These are phyloP conservation scores for Sporothrix globosa DNA, from an alignment of 2,329 filamentous ascomycete species.

Conservation along the genomic window DNA sequence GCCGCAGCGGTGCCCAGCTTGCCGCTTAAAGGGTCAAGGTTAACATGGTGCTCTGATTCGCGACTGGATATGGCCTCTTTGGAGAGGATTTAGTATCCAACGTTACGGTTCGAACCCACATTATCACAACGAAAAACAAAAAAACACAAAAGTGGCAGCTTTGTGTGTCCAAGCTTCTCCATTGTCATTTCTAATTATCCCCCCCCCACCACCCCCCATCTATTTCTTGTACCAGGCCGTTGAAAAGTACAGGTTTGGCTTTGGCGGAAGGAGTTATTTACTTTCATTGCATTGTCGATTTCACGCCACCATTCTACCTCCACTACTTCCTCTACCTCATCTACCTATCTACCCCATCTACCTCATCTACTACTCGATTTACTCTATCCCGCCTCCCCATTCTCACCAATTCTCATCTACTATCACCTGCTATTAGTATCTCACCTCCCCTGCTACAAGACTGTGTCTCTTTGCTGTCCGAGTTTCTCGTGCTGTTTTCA, in stretches of 20 bases:
- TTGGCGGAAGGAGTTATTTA: slow-evolving; percentile 24
- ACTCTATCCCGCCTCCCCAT: not conserved
- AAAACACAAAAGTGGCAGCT: not conserved
- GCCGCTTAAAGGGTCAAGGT: slow-evolving; percentile 49
- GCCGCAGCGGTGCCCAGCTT: slow-evolving; percentile 63
- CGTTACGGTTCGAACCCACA: no score
- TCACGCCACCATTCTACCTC: not conserved
- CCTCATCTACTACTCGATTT: not conserved
- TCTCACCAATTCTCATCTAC: not conserved
- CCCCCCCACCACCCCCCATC: not conserved
- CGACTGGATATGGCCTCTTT: not conserved
- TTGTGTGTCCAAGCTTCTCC: slow-evolving; percentile 6
- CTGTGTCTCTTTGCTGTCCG: not conserved
- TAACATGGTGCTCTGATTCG: not conserved
- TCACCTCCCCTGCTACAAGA: not conserved
- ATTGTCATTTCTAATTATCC: not conserved
- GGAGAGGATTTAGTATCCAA: not conserved
- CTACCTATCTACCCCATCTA: not conserved
- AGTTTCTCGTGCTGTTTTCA: not conserved
- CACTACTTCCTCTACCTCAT: not conserved
- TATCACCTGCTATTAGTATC: slow-evolving; percentile 5
- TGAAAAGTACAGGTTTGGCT: slow-evolving; percentile 25
- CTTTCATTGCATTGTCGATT: slow-evolving; percentile 23
- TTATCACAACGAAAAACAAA: not conserved
- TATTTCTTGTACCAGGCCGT: slow-evolving; percentile 17